phyloP scores from a whole-genome alignment of 768 basidiomycete genomes.

The Russula vinacea region DNA sequence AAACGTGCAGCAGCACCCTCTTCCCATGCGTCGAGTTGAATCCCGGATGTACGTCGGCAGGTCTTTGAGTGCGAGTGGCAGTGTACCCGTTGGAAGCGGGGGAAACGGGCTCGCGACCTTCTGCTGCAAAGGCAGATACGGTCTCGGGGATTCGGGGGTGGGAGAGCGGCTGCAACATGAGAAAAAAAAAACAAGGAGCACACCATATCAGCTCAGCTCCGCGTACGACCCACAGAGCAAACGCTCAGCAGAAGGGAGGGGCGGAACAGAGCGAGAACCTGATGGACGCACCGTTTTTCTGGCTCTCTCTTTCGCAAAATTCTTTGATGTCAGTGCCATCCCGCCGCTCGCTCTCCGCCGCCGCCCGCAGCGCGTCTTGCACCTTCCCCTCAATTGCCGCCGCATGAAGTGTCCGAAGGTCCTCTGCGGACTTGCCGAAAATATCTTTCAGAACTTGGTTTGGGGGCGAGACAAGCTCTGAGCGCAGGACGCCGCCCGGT shows the following conservation, averaged over 20 bases:
- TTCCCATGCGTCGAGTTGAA: conserved; percentile 48
- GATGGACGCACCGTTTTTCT: conserved; percentile 54
- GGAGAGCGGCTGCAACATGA: conserved; percentile 42
- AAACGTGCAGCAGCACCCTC: conserved; percentile 49
- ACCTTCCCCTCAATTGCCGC: conserved; percentile 48
- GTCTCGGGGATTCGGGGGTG: conserved; percentile 60
- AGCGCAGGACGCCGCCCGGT: conserved; percentile 24
- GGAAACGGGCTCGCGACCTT: conserved; percentile 45
- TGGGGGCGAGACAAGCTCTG: conserved; percentile 11
- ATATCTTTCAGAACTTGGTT: conserved; percentile 20
- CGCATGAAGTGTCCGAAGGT: conserved; percentile 49
- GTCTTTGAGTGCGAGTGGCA: conserved; percentile 44
- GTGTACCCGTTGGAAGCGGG: conserved; percentile 37
- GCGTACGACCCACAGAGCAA: no score
- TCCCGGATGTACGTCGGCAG: conserved; percentile 55
- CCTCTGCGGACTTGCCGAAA: conserved; percentile 38
- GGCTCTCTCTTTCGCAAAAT: conserved; percentile 46
- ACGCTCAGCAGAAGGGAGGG: not conserved
- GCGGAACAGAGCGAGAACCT: not conserved
- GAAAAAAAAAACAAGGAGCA: no score
- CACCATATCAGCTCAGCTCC: not conserved
- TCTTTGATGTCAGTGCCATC: conserved; percentile 51
- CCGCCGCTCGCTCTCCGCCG: conserved; percentile 51
- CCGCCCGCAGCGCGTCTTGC: conserved; percentile 57
- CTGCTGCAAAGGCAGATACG: conserved; percentile 48